These are phyloP conservation scores for Salix arbutifolia DNA, from an alignment of 345 rosid genomes.

Conservation along the genomic window DNA sequence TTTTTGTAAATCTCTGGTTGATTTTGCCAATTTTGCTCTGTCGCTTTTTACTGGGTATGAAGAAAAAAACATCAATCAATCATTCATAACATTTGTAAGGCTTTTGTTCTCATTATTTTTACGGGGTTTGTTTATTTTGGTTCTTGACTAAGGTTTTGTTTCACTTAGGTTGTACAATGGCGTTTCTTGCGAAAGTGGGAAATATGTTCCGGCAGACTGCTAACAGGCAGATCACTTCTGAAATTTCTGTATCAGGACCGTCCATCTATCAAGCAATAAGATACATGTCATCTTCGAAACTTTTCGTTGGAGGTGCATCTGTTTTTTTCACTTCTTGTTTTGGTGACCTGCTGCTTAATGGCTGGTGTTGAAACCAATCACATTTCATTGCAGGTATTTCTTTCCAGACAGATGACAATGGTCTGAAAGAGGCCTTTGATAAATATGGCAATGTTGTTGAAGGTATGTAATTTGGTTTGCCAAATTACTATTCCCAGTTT, in stretches of 20 bases:
- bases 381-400: conserved; percentile 55
- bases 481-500: conserved; percentile 1
- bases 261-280: conserved; percentile 66
- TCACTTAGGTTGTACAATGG: conserved; percentile 49
- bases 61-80: no score
- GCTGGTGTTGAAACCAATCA: not conserved
- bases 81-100: no score
- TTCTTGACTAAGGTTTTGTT: not conserved
- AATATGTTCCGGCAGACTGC: conserved; percentile 60
- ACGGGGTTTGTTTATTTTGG: not conserved
- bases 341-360: not conserved
- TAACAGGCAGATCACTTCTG: conserved; percentile 45
- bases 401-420: conserved; percentile 55
- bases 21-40: no score
- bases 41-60: no score
- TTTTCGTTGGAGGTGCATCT: conserved; percentile 76
- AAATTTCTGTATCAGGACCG: conserved; percentile 48
- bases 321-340: no score
- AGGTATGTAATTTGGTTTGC: conserved; percentile 33
- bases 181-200: conserved; percentile 74
- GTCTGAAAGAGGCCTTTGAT: conserved; percentile 61
- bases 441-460: conserved; percentile 82
- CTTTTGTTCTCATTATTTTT: not conserved
- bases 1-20: no score
- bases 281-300: conserved; percentile 72